Percentiles rank a stretch among this genome's conserved stretches.
These are phyloP conservation scores for Lolium rigidum DNA, from an alignment of 176 grass and related monocot genomes.

Conservation along the genomic window DNA sequence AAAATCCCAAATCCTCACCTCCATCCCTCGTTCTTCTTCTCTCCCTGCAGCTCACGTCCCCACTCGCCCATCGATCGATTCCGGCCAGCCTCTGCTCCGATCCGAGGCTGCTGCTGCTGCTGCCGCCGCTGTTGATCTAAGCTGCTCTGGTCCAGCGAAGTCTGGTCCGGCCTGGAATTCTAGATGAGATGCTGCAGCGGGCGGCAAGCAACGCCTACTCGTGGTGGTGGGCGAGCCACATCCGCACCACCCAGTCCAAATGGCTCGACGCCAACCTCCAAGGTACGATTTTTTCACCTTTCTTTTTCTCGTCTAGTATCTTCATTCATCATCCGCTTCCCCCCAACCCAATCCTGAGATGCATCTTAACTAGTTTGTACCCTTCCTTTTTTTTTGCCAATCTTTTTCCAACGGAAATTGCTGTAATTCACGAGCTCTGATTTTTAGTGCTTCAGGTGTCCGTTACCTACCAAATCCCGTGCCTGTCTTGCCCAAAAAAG, in stretches of 20 bases:
- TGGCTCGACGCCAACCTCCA: slow-evolving; percentile 82
- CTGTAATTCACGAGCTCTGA: not conserved
- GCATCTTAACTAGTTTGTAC: not conserved
- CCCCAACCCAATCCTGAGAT: not conserved
- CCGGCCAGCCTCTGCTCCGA: not conserved
- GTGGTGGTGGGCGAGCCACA: slow-evolving; percentile 90
- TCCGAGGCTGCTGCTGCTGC: not conserved
- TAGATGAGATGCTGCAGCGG: slow-evolving; percentile 70
- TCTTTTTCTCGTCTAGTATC: not conserved
- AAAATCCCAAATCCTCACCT: not conserved
- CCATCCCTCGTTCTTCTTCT: not conserved
- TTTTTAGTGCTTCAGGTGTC: slow-evolving; percentile 11
- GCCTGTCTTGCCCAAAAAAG: not conserved
- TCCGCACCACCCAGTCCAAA: slow-evolving; percentile 83
- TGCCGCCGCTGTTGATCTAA: not conserved
- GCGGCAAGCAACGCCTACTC: slow-evolving; percentile 87
- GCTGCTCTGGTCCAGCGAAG: not conserved
- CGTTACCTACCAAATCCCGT: not conserved
- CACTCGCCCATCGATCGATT: not conserved
- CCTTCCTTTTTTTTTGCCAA: not conserved
- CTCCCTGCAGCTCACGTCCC: not conserved
- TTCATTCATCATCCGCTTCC: not conserved
- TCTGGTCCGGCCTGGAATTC: not conserved
- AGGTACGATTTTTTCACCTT: slow-evolving; percentile 12
- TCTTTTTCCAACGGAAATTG: not conserved